phyloP scores from a whole-genome alignment of 305 asterid genomes.

The Fraxinus paxiana region DNA sequence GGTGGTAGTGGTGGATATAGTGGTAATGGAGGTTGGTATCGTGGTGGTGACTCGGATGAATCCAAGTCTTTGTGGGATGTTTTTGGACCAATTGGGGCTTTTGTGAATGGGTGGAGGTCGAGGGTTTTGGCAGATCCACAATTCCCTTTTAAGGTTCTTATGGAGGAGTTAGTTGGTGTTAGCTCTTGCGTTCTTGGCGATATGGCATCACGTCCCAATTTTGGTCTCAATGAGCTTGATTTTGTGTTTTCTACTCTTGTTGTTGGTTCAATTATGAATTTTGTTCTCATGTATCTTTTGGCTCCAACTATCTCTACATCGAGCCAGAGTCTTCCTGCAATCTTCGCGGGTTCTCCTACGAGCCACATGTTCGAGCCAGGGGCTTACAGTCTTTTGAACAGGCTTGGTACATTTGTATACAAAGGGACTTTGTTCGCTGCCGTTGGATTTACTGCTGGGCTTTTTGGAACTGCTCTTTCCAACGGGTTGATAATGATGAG shows the following conservation, averaged over 20 bases:
- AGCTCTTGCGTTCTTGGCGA: conserved; percentile 40
- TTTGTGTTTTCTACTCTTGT: conserved; percentile 46
- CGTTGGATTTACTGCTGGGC: conserved; percentile 47
- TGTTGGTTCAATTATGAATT: conserved; percentile 43
- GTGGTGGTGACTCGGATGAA: conserved; percentile 19
- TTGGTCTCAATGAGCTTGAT: conserved; percentile 47
- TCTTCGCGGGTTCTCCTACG: conserved; percentile 36
- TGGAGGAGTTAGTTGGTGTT: conserved; percentile 49
- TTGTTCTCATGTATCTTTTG: conserved; percentile 42
- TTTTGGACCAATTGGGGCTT: conserved; percentile 42
- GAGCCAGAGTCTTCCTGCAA: conserved; percentile 31
- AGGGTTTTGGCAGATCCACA: conserved; percentile 48
- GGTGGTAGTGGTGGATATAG: conserved; percentile 20
- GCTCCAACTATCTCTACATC: conserved; percentile 37
- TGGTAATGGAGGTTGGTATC: conserved; percentile 20
- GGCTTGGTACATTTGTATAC: conserved; percentile 39
- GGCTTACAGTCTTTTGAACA: conserved; percentile 25
- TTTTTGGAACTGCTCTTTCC: conserved; percentile 44
- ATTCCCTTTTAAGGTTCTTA: conserved; percentile 46
- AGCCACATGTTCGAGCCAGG: conserved; percentile 57
- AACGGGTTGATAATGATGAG: conserved; percentile 37
- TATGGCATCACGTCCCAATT: conserved; percentile 50
- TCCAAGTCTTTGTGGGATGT: conserved; percentile 20
- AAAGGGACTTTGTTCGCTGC: conserved; percentile 40
- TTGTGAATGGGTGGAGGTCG: conserved; percentile 41